Base-by-base conservation (phyloP, 768 basidiomycete genomes). In the Trametes maxima region DNA sequence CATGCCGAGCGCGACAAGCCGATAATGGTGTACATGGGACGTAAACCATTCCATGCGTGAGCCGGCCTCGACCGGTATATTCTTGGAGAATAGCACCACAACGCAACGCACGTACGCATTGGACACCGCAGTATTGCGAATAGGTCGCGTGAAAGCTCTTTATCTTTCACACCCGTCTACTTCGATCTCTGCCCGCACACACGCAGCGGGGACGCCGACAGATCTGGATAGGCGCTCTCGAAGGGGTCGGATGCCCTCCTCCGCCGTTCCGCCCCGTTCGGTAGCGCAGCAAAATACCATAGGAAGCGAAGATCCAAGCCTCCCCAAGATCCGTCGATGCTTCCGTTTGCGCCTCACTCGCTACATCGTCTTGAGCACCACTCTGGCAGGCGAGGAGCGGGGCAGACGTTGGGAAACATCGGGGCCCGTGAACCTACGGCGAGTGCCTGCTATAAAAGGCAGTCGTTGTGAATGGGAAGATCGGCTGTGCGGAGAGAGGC, bases 251-350 rank as follows among this genome's bases (percentile, higher is more conserved):
- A 50, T n/a, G 35, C 42, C 33, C 12, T 61, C 6, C 22, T 55
- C 60, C 60, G 54, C 60, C 60, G 54, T 43, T 45, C 54, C 60
- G 60, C 45, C 42, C 5, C 33, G 10, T 28, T 62, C 60, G 54
- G 60, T 24, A 19, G 35, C 42, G 53, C 60, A 49, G 46, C 21
- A 46, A 21, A 7, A 11, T 7, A 22, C 37, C 8, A 42, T 11
- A 24, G 12, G 3, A 2, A 14, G 51, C 8, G 8, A 33, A 33
- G 28, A 33, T 33, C 28, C 28, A 8, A 8, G 28, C 28, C 28
- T 8, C 28, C 28, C 8, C 28, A 33, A 33, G 28, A 33, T 33
- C 28, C 28, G 28, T 3, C 3, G 28, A 33, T 33, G 28, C 4
- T 33, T 33, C 28, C 28, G 28, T 3, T 33, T 33, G 28, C 28